These are phyloP conservation scores for Luffa aegyptiaca DNA, from an alignment of 306 rosid genomes.

Conservation along the genomic window DNA sequence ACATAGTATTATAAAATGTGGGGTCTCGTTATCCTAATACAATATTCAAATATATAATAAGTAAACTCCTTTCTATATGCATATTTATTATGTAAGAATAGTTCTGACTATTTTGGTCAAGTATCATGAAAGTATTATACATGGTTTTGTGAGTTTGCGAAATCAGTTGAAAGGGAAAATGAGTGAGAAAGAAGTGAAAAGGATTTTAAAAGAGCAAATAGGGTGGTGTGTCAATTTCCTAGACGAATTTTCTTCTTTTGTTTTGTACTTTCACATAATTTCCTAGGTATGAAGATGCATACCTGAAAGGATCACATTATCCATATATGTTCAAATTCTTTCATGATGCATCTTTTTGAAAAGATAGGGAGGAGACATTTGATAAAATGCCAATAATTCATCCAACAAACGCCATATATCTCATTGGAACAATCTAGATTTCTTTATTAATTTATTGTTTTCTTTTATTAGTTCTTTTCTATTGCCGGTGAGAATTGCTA, in stretches of 20 bases:
- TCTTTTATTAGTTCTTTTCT: not conserved
- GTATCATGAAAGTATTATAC: not conserved
- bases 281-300: slow-evolving; percentile 6
- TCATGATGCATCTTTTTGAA: slow-evolving; percentile 3
- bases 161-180: not conserved
- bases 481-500: not conserved
- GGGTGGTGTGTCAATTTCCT: slow-evolving; percentile 3
- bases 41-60: not conserved
- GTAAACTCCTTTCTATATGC: not conserved
- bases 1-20: not conserved
- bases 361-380: not conserved
- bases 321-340: not conserved
- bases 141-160: not conserved
- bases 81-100: not conserved
- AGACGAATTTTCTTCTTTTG: not conserved
- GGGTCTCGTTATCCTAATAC: not conserved
- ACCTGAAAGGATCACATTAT: not conserved
- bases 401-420: slow-evolving; percentile 8
- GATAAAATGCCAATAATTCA: slow-evolving; percentile 5
- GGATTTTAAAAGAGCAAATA: not conserved
- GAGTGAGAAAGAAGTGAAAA: not conserved
- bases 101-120: not conserved
- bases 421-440: not conserved
- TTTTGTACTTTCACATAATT: not conserved
- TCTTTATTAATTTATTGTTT: not conserved